Percentiles rank a stretch among this genome's conserved stretches.
phyloP scores from a whole-genome alignment of 345 rosid genomes.

The Eucalyptus tenuipes region DNA sequence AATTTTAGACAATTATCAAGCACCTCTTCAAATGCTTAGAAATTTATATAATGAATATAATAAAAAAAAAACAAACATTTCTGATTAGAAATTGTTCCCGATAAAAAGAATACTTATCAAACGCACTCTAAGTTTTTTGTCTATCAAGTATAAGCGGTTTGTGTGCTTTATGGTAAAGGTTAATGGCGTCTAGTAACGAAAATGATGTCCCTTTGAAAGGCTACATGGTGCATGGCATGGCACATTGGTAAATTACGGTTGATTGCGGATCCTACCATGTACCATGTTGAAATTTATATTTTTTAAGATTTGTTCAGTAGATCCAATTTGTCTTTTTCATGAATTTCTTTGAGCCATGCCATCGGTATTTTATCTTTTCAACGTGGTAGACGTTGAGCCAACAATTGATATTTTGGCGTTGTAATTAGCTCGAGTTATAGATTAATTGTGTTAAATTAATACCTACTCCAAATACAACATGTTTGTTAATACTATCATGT shows the following conservation, averaged over 20 bases:
- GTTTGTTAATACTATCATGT: not conserved
- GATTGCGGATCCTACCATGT: not conserved
- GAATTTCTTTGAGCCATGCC: not conserved
- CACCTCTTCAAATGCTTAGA: fast-evolving
- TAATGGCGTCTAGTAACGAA: not conserved
- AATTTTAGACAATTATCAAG: too few species aligned
- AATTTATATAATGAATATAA: fast-evolving
- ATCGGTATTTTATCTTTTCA: not conserved
- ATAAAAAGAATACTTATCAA: too few species aligned
- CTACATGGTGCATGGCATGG: not conserved
- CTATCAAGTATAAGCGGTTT: not conserved
- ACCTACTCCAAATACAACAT: not conserved
- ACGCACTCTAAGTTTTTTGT: too few species aligned
- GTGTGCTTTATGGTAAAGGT: not conserved
- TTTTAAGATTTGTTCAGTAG: not conserved
- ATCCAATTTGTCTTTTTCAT: not conserved
- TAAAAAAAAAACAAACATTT: fast-evolving
- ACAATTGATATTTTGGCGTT: not conserved
- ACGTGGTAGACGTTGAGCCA: not conserved
- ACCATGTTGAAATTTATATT: not conserved
- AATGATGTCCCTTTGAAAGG: not conserved
- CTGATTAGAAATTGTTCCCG: fast-evolving
- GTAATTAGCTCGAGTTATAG: not conserved
- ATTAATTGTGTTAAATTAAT: not conserved
- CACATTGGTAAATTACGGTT: not conserved